Percentiles rank a stretch among this genome's conserved stretches.
Conservation (phyloP, 257 asterid genomes). For the Linaria vulgaris region DNA sequence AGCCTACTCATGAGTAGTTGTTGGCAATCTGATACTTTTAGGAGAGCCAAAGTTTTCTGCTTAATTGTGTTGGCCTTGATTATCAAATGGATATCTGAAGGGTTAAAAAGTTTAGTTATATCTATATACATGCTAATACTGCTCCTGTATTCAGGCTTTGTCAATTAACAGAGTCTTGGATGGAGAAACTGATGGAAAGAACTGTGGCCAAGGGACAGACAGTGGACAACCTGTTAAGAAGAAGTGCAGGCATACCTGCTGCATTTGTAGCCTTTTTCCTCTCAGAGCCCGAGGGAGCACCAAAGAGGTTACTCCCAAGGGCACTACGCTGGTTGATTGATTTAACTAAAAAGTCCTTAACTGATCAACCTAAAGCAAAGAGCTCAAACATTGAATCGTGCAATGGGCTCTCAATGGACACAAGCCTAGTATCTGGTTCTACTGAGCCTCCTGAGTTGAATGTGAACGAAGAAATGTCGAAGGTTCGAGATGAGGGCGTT, state of each 20-base stretch:
- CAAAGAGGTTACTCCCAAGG: constrained; percentile 85
- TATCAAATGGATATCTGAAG: constrained; percentile 11
- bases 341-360: constrained; percentile 54
- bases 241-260: constrained; percentile 99
- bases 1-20: constrained; percentile 8
- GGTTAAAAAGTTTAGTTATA: constrained; percentile 8
- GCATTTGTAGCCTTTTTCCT: constrained; percentile 94
- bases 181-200: constrained; percentile 94
- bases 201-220: constrained; percentile 89
- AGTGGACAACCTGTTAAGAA: constrained; percentile 90
- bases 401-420: constrained; percentile 28
- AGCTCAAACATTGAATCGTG: constrained; percentile 26
- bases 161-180: constrained; percentile 84
- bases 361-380: constrained; percentile 41
- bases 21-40: constrained; percentile 5
- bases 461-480: constrained; percentile 49
- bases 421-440: constrained; percentile 29
- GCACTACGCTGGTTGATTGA: constrained; percentile 83
- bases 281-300: constrained; percentile 96
- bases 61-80: constrained; percentile 20
- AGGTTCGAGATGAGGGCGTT: constrained; percentile 93
- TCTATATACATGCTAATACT: constrained; percentile 27
- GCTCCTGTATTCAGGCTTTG: constrained; percentile 67
- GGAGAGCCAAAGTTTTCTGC: neutral
- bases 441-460: constrained; percentile 30